Conservation (phyloP, 1,284 basidiomycete genomes). For the Meira miltonrushii region DNA sequence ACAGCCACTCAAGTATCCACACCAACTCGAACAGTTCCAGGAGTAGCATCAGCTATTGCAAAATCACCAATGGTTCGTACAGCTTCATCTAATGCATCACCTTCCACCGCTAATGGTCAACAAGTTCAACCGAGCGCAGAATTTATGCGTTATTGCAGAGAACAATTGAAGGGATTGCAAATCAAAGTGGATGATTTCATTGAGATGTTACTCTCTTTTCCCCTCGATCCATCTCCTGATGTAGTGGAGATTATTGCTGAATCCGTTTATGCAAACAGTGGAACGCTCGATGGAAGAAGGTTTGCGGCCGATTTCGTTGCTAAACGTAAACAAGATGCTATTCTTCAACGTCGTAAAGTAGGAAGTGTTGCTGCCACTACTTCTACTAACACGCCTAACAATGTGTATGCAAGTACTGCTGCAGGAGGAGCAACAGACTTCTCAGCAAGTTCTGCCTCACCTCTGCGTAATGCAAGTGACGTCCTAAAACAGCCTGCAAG, state of each 20-base stretch:
- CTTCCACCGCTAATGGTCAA: slow-evolving; percentile 53
- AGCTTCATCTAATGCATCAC: slow-evolving; percentile 7
- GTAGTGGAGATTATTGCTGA: slow-evolving; percentile 52
- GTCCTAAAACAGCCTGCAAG: slow-evolving; percentile 10
- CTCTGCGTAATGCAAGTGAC: slow-evolving; percentile 7
- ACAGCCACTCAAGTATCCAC: slow-evolving; percentile 43
- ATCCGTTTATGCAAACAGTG: slow-evolving; percentile 77
- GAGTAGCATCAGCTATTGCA: slow-evolving; percentile 1
- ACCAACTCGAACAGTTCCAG: slow-evolving; percentile 37
- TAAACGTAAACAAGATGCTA: slow-evolving; percentile 63
- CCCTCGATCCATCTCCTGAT: slow-evolving; percentile 48
- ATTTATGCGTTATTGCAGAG: slow-evolving; percentile 85
- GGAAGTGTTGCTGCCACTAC: not conserved
- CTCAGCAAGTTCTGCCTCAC: not conserved
- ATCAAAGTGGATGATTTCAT: slow-evolving; percentile 61
- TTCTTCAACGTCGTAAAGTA: slow-evolving; percentile 10
- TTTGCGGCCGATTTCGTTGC: slow-evolving; percentile 86
- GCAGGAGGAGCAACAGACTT: too few relatives aligned
- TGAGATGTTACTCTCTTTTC: slow-evolving; percentile 54
- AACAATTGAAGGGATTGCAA: slow-evolving; percentile 74
- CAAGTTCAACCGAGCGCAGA: slow-evolving; percentile 66
- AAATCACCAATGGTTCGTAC: slow-evolving; percentile 7
- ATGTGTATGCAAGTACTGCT: not conserved
- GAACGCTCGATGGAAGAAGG: slow-evolving; percentile 86
- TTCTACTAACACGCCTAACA: not conserved